Percentiles rank a stretch among this genome's conserved stretches.
phyloP scores from a whole-genome alignment of 176 grass and related monocot species.

The Themeda triandra region DNA sequence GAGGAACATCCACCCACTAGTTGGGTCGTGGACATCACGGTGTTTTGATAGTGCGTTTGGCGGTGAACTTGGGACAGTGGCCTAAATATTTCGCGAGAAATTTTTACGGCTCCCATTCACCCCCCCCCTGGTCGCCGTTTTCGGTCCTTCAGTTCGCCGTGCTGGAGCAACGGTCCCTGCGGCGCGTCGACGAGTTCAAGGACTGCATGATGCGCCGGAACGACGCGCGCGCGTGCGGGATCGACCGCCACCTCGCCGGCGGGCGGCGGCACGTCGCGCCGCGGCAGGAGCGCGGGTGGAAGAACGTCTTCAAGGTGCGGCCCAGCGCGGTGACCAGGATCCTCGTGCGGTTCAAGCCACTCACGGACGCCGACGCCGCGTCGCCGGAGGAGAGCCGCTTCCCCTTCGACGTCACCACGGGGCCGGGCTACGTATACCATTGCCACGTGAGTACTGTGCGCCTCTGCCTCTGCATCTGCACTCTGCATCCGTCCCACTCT shows the following conservation, averaged over 20 bases:
- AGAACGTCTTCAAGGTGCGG: constrained; percentile 89
- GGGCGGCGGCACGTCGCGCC: constrained; percentile 20
- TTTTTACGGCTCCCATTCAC: no score
- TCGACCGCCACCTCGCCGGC: constrained; percentile 27
- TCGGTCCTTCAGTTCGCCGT: no score
- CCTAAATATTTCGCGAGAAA: no score
- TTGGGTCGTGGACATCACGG: no score
- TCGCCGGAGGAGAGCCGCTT: constrained; percentile 16
- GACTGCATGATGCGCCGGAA: constrained; percentile 66
- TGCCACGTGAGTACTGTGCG: constrained; percentile 67
- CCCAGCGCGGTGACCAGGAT: constrained; percentile 52
- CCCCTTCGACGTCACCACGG: constrained; percentile 63
- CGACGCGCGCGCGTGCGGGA: constrained; percentile 44
- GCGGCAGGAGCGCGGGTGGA: constrained; percentile 70
- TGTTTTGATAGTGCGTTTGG: no score
- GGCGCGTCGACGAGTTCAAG: constrained; percentile 46
- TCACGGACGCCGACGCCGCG: constrained; percentile 20
- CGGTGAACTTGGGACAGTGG: no score
- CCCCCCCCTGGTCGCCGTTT: no score
- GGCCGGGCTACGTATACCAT: constrained; percentile 88
- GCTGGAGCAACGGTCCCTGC: constrained; percentile 52
- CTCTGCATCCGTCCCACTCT: neutral
- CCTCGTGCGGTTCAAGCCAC: constrained; percentile 66
- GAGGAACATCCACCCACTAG: no score
- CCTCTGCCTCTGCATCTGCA: neutral